Conservation (phyloP, 1,284 basidiomycete species). For the Pseudomicrostroma phylloplanum region DNA sequence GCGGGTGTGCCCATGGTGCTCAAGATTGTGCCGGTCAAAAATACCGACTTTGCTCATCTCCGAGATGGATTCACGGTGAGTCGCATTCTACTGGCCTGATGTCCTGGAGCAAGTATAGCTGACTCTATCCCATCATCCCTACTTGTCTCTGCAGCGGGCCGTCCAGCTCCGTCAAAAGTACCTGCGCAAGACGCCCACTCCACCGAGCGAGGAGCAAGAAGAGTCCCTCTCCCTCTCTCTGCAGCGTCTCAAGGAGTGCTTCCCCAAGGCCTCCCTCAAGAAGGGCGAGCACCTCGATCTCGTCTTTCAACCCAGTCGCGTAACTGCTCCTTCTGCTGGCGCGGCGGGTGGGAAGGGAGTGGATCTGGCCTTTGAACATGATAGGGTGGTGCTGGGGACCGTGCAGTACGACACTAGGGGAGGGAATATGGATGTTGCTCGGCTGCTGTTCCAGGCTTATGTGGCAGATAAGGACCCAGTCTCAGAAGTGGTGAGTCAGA, state of each 20-base stretch:
- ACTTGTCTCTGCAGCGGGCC: slow-evolving; percentile 54
- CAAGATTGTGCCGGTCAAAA: slow-evolving; percentile 64
- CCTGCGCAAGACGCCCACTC: slow-evolving; percentile 42
- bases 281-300: slow-evolving; percentile 54
- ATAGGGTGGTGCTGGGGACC: slow-evolving; percentile 26
- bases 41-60: slow-evolving; percentile 72
- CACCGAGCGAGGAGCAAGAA: slow-evolving; percentile 14
- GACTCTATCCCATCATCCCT: not conserved
- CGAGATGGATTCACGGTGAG: slow-evolving; percentile 66
- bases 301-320: slow-evolving; percentile 21
- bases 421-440: slow-evolving; percentile 16
- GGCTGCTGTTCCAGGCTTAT: slow-evolving; percentile 43
- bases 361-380: slow-evolving; percentile 28
- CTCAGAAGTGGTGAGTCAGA: slow-evolving; percentile 8
- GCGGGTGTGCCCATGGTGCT: slow-evolving; percentile 25
- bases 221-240: slow-evolving; percentile 45
- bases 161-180: slow-evolving; percentile 63
- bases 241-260: slow-evolving; percentile 53
- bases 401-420: slow-evolving; percentile 9
- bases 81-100: no score
- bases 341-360: not conserved
- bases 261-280: slow-evolving; percentile 53
- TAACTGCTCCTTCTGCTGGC: not conserved
- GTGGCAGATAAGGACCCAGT: slow-evolving; percentile 40
- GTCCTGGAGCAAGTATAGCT: not conserved